Conservation (phyloP, 495 filamentous ascomycete genomes). For the Aspergillus conjunctus region DNA sequence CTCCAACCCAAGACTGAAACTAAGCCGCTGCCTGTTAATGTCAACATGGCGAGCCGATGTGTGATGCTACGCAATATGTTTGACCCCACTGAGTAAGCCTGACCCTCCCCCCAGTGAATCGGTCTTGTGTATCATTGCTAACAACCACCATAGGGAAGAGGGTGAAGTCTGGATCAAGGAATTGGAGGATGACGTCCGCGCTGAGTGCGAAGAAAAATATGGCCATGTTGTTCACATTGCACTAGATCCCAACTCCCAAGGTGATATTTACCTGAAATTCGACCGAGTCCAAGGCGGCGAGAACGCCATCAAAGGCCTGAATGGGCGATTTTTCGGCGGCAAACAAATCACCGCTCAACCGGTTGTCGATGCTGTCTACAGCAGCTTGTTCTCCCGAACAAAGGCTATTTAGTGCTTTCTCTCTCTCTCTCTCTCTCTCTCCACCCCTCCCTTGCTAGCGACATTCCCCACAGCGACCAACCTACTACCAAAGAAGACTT, state of each 20-base stretch:
- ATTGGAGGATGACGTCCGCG: slow-evolving; percentile 88
- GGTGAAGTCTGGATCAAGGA: slow-evolving; percentile 90
- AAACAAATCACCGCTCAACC: slow-evolving; percentile 88
- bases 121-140: slow-evolving; percentile 33
- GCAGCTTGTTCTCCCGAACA: slow-evolving; percentile 89
- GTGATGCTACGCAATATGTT: slow-evolving; percentile 96
- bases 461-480: neutral
- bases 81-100: slow-evolving; percentile 81
- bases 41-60: slow-evolving; percentile 92
- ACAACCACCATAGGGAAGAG: slow-evolving; percentile 67
- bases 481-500: slow-evolving; percentile 27
- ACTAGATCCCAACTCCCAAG: slow-evolving; percentile 88
- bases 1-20: slow-evolving; percentile 78
- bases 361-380: slow-evolving; percentile 98
- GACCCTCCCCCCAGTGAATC: neutral
- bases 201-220: slow-evolving; percentile 94
- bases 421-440: slow-evolving; percentile 19
- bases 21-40: slow-evolving; percentile 80
- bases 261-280: slow-evolving; percentile 98
- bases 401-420: slow-evolving; percentile 58
- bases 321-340: slow-evolving; percentile 93
- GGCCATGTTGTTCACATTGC: slow-evolving; percentile 97
- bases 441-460: neutral
- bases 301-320: slow-evolving; percentile 96
- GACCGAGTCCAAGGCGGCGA: slow-evolving; percentile 91